Evolutionary conservation across 78 protist genomes (phyloP), one percentile per base, ranked within the genome.

Genomic region (Polysphondylium violaceum): DNA sequence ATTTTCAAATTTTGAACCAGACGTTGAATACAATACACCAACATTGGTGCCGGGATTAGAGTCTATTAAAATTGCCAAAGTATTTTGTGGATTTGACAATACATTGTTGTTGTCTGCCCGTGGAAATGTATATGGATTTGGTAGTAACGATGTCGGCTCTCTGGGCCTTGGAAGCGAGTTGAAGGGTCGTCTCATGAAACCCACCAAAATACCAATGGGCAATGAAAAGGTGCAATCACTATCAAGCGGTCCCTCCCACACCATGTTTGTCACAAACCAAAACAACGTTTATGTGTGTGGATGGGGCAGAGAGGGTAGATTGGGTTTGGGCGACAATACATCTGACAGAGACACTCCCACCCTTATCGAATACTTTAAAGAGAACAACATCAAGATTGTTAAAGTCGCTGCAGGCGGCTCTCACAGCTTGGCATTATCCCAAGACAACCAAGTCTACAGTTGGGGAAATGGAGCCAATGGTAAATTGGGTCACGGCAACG

Each of bases 391-490:
- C 25, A 68, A 38, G 41, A 56, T 68, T 40, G n/a, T 25, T 38
- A 58, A 81, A 68, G 89, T 81, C 14, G 12, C 89, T 9, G 63
- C 72, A 1, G 89, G 89, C 56, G 89, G 89, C 1, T 58, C 89
- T 2, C 89, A 81, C 25, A 68, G 78, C 5, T 6, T 81, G 44
- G 77, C 64, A 1, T 29, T 81, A 5, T 50, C 74, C 29, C 27
- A 50, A 2, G 38, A 81, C 19, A 77, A 77, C 31, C 35, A 43
- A 19, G 89, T 81, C 4, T 81, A 67, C 21, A 6, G 41, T 21
- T 81, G 76, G 76, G 89, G 89, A 14, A 51, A 63, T 81, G 89
- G 89, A 21, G 33, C 74, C 19, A 68, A 81, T 81, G 89, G 89
- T 17, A 81, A 81, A 55, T 23, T 67, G 9, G 89, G 89, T 27